Conservation (phyloP, 2,329 filamentous ascomycete species). For the Trichoderma afroharzianum region DNA sequence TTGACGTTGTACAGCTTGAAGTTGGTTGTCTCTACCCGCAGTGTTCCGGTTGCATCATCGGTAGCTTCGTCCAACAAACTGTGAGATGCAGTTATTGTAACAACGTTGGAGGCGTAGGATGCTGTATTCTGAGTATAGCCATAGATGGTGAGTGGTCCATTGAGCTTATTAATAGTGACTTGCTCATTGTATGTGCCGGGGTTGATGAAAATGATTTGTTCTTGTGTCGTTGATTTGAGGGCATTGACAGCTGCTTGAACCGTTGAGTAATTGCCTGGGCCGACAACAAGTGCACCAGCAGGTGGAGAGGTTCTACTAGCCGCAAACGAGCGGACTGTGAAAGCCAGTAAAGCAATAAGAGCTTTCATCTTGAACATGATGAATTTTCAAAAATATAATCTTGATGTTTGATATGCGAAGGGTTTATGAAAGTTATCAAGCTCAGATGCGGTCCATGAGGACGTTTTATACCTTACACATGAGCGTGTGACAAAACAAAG, state of each 20-base stretch:
- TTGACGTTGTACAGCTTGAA: slow-evolving; percentile 1
- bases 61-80: background rate
- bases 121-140: background rate
- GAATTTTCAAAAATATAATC: background rate
- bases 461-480: background rate
- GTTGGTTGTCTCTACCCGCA: background rate
- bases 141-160: background rate
- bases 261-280: background rate
- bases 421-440: background rate
- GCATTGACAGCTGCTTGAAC: background rate
- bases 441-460: background rate
- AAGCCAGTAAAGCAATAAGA: background rate
- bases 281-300: background rate
- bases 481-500: background rate
- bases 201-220: background rate
- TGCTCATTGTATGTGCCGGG: background rate
- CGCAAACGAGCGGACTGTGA: background rate
- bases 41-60: background rate
- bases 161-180: background rate
- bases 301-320: background rate
- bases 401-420: background rate
- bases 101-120: background rate
- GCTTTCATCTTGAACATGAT: background rate
- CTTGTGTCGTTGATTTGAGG: background rate
- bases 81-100: background rate